phyloP scores from a whole-genome alignment of 2,329 filamentous ascomycete genomes.

The Paradendryphiella salina region DNA sequence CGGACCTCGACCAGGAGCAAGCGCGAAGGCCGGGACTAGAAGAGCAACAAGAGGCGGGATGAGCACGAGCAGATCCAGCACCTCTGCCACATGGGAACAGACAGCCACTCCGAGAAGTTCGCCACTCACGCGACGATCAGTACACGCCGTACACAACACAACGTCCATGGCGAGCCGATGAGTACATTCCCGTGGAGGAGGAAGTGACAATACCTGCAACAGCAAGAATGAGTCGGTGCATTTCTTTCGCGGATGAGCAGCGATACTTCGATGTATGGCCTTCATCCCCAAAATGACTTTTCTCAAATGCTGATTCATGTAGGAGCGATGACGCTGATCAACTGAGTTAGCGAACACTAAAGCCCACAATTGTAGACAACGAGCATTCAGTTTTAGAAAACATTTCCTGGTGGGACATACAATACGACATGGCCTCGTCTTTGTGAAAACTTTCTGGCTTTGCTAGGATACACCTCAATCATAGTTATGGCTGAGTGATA shows the following conservation, averaged over 20 bases:
- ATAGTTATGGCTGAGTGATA: too few species aligned
- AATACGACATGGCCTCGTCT: too few species aligned
- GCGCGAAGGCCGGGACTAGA: not conserved
- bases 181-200: not conserved
- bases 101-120: not conserved
- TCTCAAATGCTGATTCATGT: not conserved
- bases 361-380: too few species aligned
- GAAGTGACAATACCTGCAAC: not conserved
- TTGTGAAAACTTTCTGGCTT: too few species aligned
- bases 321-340: not conserved
- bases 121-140: not conserved
- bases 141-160: not conserved
- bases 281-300: not conserved
- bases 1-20: slow-evolving; percentile 9
- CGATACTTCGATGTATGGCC: not conserved
- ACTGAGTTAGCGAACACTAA: too few species aligned
- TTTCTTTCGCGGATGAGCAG: not conserved
- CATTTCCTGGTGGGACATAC: too few species aligned
- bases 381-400: too few species aligned
- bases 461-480: too few species aligned
- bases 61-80: not conserved
- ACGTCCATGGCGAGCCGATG: not conserved
- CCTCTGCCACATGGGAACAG: not conserved
- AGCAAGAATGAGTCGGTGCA: not conserved
- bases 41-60: not conserved